Evolutionary conservation across 2,329 filamentous ascomycete species (phyloP).

Genomic region (Gremmenia infestans): DNA sequence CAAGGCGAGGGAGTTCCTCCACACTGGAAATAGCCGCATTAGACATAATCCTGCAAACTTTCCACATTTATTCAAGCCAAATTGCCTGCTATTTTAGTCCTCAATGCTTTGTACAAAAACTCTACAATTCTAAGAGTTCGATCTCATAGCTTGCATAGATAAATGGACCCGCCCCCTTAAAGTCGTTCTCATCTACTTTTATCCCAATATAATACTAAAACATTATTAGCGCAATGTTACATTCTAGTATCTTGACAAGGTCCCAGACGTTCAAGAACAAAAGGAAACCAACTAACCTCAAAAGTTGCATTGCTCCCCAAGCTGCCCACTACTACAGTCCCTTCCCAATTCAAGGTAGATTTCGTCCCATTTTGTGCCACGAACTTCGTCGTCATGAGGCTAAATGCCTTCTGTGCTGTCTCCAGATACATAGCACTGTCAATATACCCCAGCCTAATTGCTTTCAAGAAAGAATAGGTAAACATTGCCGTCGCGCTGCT

Average conservation of each 20-base stretch:
- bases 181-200: constrained; percentile 16
- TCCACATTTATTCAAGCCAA: neutral
- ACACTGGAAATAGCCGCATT: too few relatives aligned
- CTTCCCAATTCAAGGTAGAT: constrained; percentile 19
- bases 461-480: constrained; percentile 35
- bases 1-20: too few relatives aligned
- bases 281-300: constrained; percentile 14
- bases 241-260: neutral
- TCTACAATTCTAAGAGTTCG: neutral
- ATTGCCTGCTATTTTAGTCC: neutral
- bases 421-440: constrained; percentile 8
- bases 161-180: constrained; percentile 24
- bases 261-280: neutral
- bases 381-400: constrained; percentile 19
- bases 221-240: neutral
- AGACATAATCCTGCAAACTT: neutral
- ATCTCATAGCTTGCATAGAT: constrained; percentile 21
- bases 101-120: too few relatives aligned
- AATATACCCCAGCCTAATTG: constrained; percentile 33
- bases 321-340: constrained; percentile 21
- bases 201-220: constrained; percentile 22
- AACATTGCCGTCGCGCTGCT: constrained; percentile 36
- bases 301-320: constrained; percentile 19
- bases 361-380: constrained; percentile 9
- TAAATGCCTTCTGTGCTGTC: constrained; percentile 18